phyloP scores from a whole-genome alignment of 768 basidiomycete species.

The Pilatotrama ljubarskyi region DNA sequence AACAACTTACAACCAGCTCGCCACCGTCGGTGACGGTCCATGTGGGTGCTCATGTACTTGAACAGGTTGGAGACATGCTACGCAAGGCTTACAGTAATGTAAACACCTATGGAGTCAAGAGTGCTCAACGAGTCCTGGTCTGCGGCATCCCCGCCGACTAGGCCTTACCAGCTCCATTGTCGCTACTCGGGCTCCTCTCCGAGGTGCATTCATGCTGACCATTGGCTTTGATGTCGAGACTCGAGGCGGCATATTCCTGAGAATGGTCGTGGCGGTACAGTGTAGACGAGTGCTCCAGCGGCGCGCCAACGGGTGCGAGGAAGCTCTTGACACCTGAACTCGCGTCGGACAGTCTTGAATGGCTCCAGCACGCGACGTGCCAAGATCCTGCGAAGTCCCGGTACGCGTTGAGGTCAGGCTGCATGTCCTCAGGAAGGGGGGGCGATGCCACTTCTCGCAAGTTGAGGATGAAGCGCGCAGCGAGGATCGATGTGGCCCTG shows the following conservation, averaged over 20 bases:
- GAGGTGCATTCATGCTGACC: too few species aligned
- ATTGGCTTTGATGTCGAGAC: too few species aligned
- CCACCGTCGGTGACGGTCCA: background rate
- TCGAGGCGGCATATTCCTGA: too few species aligned
- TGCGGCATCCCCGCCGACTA: too few species aligned
- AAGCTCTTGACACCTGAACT: background rate
- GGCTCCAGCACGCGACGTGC: background rate
- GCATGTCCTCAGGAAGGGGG: background rate
- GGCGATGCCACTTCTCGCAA: conserved; percentile 2
- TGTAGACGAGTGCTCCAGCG: background rate
- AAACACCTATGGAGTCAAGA: too few species aligned
- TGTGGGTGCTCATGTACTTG: background rate
- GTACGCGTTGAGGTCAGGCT: background rate
- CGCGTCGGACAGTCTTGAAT: background rate
- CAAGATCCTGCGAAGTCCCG: background rate
- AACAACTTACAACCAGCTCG: too few species aligned
- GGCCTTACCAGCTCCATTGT: too few species aligned
- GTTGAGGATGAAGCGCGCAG: conserved; percentile 14
- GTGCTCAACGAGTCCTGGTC: too few species aligned
- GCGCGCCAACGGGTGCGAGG: background rate
- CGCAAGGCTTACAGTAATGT: too few species aligned
- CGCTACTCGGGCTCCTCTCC: too few species aligned
- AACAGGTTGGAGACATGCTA: background rate
- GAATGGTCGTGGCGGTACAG: background rate
- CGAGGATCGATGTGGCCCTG: conserved; percentile 12